A percentile compares a stretch with the other conserved stretches of the same genome.
Evolutionary conservation across 2,329 filamentous ascomycete genomes (phyloP).

Genomic region (Phialophora macrospora): DNA sequence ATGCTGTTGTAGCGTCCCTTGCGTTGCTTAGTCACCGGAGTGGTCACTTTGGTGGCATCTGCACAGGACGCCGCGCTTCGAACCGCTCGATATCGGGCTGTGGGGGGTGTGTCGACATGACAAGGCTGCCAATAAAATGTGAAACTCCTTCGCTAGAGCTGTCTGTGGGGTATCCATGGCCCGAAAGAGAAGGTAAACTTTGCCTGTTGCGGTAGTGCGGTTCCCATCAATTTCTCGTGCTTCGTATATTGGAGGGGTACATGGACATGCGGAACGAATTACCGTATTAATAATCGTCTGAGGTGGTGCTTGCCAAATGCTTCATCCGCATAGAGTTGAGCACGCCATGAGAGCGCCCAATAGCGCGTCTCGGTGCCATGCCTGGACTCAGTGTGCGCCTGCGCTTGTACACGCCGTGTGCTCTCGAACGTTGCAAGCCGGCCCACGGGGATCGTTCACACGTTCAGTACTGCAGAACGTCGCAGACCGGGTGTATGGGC

Average conservation of each 20-base stretch:
- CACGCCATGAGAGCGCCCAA: not conserved
- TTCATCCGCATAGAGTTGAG: not conserved
- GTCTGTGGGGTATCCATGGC: not conserved
- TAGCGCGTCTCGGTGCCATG: not conserved
- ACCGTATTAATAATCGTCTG: not conserved
- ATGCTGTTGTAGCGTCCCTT: not conserved
- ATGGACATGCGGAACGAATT: not conserved
- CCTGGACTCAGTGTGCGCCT: not conserved
- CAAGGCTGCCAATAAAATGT: conserved; percentile 6
- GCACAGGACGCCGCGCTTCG: not conserved
- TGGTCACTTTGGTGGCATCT: conserved; percentile 2
- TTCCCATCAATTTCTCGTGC: conserved; percentile 3
- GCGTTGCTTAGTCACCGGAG: conserved; percentile 11
- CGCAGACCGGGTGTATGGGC: not conserved
- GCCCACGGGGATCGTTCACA: not conserved
- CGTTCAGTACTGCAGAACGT: not conserved
- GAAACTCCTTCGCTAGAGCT: not conserved
- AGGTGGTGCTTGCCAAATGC: not conserved
- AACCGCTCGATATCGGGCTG: not conserved
- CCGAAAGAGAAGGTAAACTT: conserved; percentile 15
- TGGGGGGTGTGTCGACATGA: not conserved
- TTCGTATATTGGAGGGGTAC: not conserved
- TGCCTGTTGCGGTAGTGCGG: not conserved
- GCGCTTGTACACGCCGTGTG: not conserved
- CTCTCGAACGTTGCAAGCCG: not conserved